Percentiles rank a stretch among this genome's conserved stretches.
These are phyloP conservation scores for Pseudofabraea citricarpa DNA, from an alignment of 2,329 filamentous ascomycete species.

Conservation along the genomic window DNA sequence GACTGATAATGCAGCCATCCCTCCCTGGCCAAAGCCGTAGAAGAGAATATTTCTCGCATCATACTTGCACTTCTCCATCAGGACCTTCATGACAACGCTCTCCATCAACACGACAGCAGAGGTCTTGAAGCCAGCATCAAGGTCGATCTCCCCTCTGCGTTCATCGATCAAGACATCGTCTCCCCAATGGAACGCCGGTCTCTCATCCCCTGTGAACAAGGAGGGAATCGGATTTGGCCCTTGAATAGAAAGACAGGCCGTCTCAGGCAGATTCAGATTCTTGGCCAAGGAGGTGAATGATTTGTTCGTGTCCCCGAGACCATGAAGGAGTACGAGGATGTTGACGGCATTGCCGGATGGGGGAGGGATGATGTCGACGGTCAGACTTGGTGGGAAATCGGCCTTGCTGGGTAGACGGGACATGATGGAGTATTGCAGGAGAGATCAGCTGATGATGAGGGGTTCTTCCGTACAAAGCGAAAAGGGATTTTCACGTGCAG, in stretches of 20 bases:
- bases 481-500: too few species aligned
- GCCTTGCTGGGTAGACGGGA: constrained; percentile 30
- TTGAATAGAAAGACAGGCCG: constrained; percentile 55
- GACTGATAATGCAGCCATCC: constrained; percentile 45
- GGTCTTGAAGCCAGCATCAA: constrained; percentile 46
- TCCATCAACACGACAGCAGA: constrained; percentile 36
- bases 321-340: constrained; percentile 63
- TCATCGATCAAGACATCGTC: constrained; percentile 54
- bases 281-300: constrained; percentile 54
- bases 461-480: too few species aligned
- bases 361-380: constrained; percentile 26
- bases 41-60: constrained; percentile 43
- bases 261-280: constrained; percentile 60
- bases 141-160: constrained; percentile 43
- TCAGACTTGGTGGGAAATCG: constrained; percentile 42
- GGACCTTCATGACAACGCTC: constrained; percentile 35
- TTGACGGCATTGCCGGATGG: constrained; percentile 42
- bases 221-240: constrained; percentile 57
- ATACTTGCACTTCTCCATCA: constrained; percentile 45
- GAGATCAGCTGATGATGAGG: too few species aligned
- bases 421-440: too few species aligned
- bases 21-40: constrained; percentile 53
- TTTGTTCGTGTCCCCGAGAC: constrained; percentile 57
- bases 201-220: constrained; percentile 24
- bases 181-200: constrained; percentile 49